phyloP scores from a whole-genome alignment of 2,329 filamentous ascomycete species.

The Sordariomycetes sp. region DNA sequence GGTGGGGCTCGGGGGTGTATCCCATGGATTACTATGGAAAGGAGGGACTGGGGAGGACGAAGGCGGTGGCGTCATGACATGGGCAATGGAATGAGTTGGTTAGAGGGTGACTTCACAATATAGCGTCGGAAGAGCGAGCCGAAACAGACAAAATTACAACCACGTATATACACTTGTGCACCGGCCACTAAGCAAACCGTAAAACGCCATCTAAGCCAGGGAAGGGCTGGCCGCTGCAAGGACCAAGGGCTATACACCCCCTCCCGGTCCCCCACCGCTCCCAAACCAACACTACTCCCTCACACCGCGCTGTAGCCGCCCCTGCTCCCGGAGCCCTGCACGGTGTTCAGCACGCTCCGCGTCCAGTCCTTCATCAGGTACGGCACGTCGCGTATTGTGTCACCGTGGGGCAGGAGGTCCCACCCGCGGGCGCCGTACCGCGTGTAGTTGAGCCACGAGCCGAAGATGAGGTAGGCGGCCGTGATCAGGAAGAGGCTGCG shows the following conservation, averaged over 20 bases:
- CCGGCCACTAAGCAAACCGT: neutral
- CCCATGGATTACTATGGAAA: conserved; percentile 98
- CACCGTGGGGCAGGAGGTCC: conserved; percentile 88
- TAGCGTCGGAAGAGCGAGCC: neutral
- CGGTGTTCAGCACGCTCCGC: conserved; percentile 66
- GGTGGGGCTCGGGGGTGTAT: conserved; percentile 69
- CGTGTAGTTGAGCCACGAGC: conserved; percentile 98
- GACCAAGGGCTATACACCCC: neutral
- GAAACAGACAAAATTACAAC: neutral
- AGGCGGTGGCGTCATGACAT: conserved; percentile 12
- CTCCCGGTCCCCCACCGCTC: neutral
- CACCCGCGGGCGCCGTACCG: conserved; percentile 89
- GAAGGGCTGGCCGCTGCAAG: too few species aligned
- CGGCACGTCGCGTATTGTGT: conserved; percentile 83
- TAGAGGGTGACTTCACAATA: neutral
- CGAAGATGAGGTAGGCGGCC: conserved; percentile 90
- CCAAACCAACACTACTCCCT: conserved; percentile 9
- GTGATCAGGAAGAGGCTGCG: conserved; percentile 70
- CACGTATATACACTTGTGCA: neutral
- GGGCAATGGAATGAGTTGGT: neutral
- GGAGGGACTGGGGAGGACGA: conserved; percentile 79
- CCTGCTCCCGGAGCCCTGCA: conserved; percentile 73
- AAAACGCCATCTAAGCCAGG: neutral
- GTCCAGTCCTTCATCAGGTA: conserved; percentile 87
- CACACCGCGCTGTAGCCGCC: conserved; percentile 93